Base-by-base conservation (phyloP, 768 basidiomycete genomes). In the Phylloporus arenicola region DNA sequence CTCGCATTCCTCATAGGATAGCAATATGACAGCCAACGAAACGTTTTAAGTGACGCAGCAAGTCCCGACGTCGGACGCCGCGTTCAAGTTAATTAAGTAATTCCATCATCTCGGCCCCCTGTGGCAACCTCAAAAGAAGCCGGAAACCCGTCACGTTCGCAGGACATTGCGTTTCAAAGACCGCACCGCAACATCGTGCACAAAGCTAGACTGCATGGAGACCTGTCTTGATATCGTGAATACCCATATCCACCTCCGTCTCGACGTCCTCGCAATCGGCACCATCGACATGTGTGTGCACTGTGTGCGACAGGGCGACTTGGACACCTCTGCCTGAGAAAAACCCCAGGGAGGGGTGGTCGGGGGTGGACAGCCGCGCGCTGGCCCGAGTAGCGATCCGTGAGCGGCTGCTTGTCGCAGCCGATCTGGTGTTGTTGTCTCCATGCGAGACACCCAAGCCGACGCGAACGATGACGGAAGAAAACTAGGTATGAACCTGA, bases 381-480 rank as follows among this genome's bases (percentile, higher is more conserved):
- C 41, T 45, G 9, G 47, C 22, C 11, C 45, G 50, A 3, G 39
- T 12, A 8, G 14, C 20, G 43, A 42, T 45, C 2, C n/a, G 51
- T 19, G 43, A n/a, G 13, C 47, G 59, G 16, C 41, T 39, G n/a
- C 14, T 25, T n/a, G 38, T 25, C 22, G 45, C 16, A 25, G 11
- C 8, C 25, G 48, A 24, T 11, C 3, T 41, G 5, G 29, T 35
- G 25, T 34, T 27, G 11, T 37, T n/a, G 34, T 53, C 60, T 16
- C 57, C 60, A n/a, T 58, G 54, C 29, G 53, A 59, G 27, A 62
- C 34, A 25, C 60, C 60, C 7, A 55, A 25, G 27, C 57, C 60
- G n/a, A 63, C 55, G 25, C 61, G 64, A 27, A 63, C 55, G 43
- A 65, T 63, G 7, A 65, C 59, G 34, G 54, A 58, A 35, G 64